phyloP scores from a whole-genome alignment of 2,329 filamentous ascomycete genomes.

The Fusarium gaditjirri region DNA sequence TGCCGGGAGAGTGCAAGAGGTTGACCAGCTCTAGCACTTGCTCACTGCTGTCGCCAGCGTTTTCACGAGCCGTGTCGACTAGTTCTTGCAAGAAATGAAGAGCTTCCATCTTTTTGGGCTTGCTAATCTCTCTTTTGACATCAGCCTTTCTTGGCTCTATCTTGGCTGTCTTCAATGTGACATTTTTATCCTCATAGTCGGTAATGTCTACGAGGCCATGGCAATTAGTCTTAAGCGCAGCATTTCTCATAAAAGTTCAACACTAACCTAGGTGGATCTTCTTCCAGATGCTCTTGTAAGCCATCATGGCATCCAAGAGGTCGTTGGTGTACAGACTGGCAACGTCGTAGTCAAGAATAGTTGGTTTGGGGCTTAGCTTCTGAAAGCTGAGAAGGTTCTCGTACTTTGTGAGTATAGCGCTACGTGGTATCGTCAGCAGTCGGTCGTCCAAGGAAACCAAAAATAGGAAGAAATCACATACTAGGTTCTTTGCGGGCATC shows the following conservation, averaged over 20 bases:
- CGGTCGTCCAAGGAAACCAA: too few species aligned
- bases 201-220: not conserved
- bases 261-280: not conserved
- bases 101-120: not conserved
- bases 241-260: not conserved
- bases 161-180: not conserved
- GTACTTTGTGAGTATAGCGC: not conserved
- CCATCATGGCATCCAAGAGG: not conserved
- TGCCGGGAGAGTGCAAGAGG: not conserved
- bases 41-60: not conserved
- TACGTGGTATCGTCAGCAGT: not conserved
- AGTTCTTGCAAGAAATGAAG: not conserved
- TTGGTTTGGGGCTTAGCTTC: not conserved
- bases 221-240: not conserved
- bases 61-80: not conserved
- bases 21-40: not conserved
- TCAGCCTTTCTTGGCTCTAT: not conserved
- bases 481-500: not conserved
- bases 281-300: not conserved
- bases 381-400: not conserved
- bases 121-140: not conserved
- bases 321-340: not conserved
- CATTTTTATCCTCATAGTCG: not conserved
- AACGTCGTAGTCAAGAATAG: not conserved
- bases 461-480: not conserved